Evolutionary conservation across 352 stramenopile species (phyloP).

Genomic region (Elongisporangium prolatum): DNA sequence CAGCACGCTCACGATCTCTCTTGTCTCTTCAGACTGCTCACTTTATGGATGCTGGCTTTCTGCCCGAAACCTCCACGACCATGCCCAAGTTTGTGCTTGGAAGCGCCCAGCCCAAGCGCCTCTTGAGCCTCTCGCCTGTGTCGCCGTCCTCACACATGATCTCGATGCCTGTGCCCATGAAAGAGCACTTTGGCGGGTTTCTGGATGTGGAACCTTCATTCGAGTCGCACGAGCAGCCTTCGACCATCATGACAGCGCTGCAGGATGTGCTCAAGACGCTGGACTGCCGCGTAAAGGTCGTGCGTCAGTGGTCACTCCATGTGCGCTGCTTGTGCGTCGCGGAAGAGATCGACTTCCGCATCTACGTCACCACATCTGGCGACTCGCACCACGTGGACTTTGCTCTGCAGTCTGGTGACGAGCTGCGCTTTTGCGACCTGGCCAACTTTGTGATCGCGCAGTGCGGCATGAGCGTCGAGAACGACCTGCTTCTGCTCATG

Average conservation of each 20-base stretch:
- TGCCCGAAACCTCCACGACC: not conserved
- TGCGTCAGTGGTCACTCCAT: conserved; percentile 36
- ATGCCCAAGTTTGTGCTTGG: conserved; percentile 18
- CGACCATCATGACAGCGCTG: conserved; percentile 49
- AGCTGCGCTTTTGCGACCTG: conserved; percentile 52
- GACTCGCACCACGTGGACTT: conserved; percentile 57
- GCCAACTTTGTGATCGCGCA: conserved; percentile 43
- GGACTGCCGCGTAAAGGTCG: conserved; percentile 30
- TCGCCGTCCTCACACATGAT: conserved; percentile 34
- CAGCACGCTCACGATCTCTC: not conserved
- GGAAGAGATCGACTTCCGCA: conserved; percentile 55
- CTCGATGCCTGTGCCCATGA: conserved; percentile 46
- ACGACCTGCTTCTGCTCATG: conserved; percentile 53
- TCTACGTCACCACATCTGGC: conserved; percentile 40
- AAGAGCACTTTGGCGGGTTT: conserved; percentile 37
- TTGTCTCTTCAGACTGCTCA: not conserved
- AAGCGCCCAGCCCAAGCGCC: conserved; percentile 1
- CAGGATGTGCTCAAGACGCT: conserved; percentile 35
- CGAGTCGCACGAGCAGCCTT: conserved; percentile 26
- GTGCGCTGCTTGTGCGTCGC: conserved; percentile 59
- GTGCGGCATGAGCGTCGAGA: conserved; percentile 48
- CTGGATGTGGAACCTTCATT: conserved; percentile 51
- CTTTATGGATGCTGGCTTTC: not conserved
- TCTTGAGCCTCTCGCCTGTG: conserved; percentile 23
- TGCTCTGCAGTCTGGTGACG: conserved; percentile 34